These are phyloP conservation scores for Kazachstania africana DNA, from an alignment of 805 yeast species.

Conservation along the genomic window DNA sequence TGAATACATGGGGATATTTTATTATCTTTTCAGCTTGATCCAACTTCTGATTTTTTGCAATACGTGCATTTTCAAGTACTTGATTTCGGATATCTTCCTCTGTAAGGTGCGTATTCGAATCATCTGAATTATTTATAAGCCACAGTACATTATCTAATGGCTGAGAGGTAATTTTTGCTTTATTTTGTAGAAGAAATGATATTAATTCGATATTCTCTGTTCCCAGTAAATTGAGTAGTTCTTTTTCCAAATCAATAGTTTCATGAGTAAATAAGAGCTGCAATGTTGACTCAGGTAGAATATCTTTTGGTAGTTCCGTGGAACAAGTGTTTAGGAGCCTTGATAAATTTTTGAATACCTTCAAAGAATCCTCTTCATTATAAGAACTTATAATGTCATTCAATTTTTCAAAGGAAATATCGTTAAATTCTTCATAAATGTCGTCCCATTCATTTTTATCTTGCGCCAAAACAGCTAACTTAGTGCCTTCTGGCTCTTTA, in stretches of 20 bases:
- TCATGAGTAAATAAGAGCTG: slow-evolving; percentile 24
- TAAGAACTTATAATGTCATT: slow-evolving; percentile 10
- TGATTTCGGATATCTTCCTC: slow-evolving; percentile 45
- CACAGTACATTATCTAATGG: slow-evolving; percentile 11
- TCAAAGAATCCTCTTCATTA: slow-evolving; percentile 6
- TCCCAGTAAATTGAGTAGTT: slow-evolving; percentile 71
- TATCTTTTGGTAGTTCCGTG: slow-evolving; percentile 26
- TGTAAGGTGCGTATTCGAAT: slow-evolving; percentile 30
- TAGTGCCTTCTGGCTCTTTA: slow-evolving; percentile 20
- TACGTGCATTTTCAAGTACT: slow-evolving; percentile 37
- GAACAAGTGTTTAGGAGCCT: slow-evolving; percentile 8
- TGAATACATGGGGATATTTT: slow-evolving; percentile 79
- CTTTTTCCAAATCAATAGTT: slow-evolving; percentile 56
- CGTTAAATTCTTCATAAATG: slow-evolving; percentile 25
- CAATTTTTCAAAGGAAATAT: slow-evolving; percentile 19
- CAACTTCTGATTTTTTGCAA: slow-evolving; percentile 38
- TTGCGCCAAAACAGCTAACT: slow-evolving; percentile 25
- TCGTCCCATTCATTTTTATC: slow-evolving; percentile 31
- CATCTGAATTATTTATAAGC: slow-evolving; percentile 12
- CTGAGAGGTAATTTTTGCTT: slow-evolving; percentile 6
- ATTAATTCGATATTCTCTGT: slow-evolving; percentile 77
- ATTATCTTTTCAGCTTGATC: slow-evolving; percentile 35
- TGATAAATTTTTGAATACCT: slow-evolving; percentile 11
- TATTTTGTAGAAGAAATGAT: slow-evolving; percentile 27
- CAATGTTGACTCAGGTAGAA: slow-evolving; percentile 19